Evolutionary conservation across 176 grass and related monocot genomes (phyloP), one percentile per base, ranked within the genome.

Genomic region (Phragmites australis): DNA sequence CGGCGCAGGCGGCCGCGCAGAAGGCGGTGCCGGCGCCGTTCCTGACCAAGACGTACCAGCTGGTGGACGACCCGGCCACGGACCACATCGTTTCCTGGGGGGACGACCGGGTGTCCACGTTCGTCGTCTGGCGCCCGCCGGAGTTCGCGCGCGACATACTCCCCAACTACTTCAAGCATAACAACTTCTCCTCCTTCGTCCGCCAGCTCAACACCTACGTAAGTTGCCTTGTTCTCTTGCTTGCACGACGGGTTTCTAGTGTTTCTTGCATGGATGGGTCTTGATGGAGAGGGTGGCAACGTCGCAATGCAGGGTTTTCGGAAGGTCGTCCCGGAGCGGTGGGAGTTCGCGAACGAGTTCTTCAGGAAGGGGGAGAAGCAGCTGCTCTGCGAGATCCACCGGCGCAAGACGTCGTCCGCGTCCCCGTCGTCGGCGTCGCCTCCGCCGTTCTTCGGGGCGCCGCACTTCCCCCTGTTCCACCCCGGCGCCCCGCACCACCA

Each of bases 201-300:
- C 95, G 95, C 65, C 95, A 98, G 82, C 95, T 98, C 81, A 98
- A 98, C 86, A 98, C 95, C 73, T 98, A 98, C 88, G 95, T 98
- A 58, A 84, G 87, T 70, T 11, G 12, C 15, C 53, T 8, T 21
- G 0, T 12, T 15, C 1, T 0, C 17, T 44, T 22, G 18, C 22
- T 61, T 9, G 7, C 6, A 40, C n/a, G 39, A 16, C n/a, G 31
- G 40, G 52, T 9, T 21, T 16, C 2, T 1, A 17, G 34, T 8
- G 30, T 14, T 64, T 54, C 3, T 2, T 23, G 16, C 16, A 31
- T 46, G 77, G 27, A 65, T 15, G 39, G 42, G 14, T 16, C 68
- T 16, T 55, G 47, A 48, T 46, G 60, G 16, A 32, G 18, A 12
- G 21, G 18, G 4, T 17, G 13, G 22, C n/a, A 31, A 45, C 43